Conservation (phyloP, 1,284 basidiomycete genomes). For the Malassezia caprae region DNA sequence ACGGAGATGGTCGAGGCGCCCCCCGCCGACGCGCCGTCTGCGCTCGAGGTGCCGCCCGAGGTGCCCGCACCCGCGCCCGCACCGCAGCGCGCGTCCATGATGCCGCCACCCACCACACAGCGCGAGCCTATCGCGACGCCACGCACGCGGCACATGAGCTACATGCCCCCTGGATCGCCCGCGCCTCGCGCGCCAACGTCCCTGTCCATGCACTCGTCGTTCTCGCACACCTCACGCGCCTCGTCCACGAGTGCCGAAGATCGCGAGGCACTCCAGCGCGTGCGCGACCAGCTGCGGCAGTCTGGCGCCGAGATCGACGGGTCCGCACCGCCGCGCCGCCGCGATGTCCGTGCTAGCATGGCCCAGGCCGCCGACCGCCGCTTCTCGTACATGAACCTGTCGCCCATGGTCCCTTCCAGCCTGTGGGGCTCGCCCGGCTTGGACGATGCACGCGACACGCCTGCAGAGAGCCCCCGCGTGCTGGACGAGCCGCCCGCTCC, state of each 20-base stretch:
- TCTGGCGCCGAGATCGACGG: neutral
- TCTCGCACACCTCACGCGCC: slow-evolving; percentile 50
- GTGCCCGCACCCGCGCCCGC: neutral
- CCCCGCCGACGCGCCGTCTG: slow-evolving; percentile 2
- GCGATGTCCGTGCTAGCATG: neutral
- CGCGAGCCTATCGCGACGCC: neutral
- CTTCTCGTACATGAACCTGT: slow-evolving; percentile 1
- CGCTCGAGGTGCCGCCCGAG: no score
- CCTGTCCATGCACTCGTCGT: neutral
- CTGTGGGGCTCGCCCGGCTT: neutral
- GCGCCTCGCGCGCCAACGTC: neutral
- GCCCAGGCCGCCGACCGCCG: neutral
- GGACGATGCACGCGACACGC: neutral
- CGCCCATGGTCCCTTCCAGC: neutral
- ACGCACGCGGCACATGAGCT: neutral
- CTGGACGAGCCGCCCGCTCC: neutral
- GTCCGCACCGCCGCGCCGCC: neutral
- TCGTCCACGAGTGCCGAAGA: slow-evolving; percentile 51
- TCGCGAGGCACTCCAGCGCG: slow-evolving; percentile 51
- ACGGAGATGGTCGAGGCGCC: neutral
- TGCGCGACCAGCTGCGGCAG: slow-evolving; percentile 50
- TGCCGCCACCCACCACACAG: neutral
- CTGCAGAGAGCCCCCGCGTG: neutral
- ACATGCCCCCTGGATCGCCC: neutral
- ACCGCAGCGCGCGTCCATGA: neutral